Percentiles rank a stretch among this genome's conserved stretches.
Evolutionary conservation across 169 alveolate genomes (phyloP).

Genomic region (Eimeria falciformis): DNA sequence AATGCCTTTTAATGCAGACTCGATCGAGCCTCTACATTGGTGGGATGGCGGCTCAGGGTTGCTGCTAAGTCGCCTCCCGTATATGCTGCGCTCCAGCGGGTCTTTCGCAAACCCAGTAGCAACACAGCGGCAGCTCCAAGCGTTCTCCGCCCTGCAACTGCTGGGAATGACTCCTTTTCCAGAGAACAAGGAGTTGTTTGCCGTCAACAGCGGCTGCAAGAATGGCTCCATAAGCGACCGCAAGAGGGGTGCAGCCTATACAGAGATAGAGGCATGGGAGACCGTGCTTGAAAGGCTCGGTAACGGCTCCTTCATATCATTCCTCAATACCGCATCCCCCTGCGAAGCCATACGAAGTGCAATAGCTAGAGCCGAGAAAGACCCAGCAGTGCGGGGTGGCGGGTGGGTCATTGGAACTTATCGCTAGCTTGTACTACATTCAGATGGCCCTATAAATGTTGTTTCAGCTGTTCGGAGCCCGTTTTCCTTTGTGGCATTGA

Average conservation of each 20-base stretch:
- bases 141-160: slow-evolving; percentile 16
- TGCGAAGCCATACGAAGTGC: slow-evolving; percentile 1
- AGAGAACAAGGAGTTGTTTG: neutral
- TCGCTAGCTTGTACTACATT: neutral
- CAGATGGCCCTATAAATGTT: no score
- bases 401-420: no score
- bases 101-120: slow-evolving; percentile 2
- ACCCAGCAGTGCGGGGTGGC: slow-evolving; percentile 32
- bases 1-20: slow-evolving; percentile 9
- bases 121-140: slow-evolving; percentile 18
- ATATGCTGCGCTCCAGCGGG: slow-evolving; percentile 47
- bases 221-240: neutral
- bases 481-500: no score
- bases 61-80: slow-evolving; percentile 59
- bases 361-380: neutral
- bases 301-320: slow-evolving; percentile 13
- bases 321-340: slow-evolving; percentile 6
- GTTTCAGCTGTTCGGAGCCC: no score
- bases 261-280: slow-evolving; percentile 44
- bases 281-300: neutral
- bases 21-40: slow-evolving; percentile 27
- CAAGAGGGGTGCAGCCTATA: neutral
- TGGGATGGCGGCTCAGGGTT: slow-evolving; percentile 72
- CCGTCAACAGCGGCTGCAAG: neutral
- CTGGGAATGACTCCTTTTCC: slow-evolving; percentile 4